Evolutionary conservation across 805 yeast species (phyloP).

Genomic region (Schwanniomyces yamadae): DNA sequence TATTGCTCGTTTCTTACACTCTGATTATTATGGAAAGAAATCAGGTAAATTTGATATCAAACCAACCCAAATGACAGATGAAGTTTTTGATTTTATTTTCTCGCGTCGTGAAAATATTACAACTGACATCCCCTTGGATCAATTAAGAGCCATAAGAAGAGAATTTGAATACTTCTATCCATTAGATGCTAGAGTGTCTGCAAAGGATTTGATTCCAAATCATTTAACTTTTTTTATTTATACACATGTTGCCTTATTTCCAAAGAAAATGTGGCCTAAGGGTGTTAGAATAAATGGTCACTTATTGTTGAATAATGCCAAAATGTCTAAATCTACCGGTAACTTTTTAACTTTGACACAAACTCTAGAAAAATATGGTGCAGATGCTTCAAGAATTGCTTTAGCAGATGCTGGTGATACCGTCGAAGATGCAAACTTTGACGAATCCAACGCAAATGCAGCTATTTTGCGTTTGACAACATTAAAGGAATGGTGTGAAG

Average conservation of each 20-base stretch:
- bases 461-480: slow-evolving; percentile 92
- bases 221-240: slow-evolving; percentile 95
- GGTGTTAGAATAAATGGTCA: slow-evolving; percentile 97
- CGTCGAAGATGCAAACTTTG: slow-evolving; percentile 96
- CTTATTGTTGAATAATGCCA: slow-evolving; percentile 89
- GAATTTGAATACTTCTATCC: slow-evolving; percentile 98
- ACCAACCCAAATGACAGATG: slow-evolving; percentile 87
- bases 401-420: slow-evolving; percentile 98
- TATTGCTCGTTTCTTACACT: slow-evolving; percentile 79
- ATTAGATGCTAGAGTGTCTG: slow-evolving; percentile 86
- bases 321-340: slow-evolving; percentile 98
- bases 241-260: slow-evolving; percentile 90
- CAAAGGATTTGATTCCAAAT: slow-evolving; percentile 96
- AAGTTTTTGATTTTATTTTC: slow-evolving; percentile 89
- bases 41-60: slow-evolving; percentile 71
- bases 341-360: slow-evolving; percentile 90
- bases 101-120: slow-evolving; percentile 60
- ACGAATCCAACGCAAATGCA: slow-evolving; percentile 94
- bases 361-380: slow-evolving; percentile 85
- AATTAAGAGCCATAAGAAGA: slow-evolving; percentile 74
- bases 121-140: slow-evolving; percentile 60
- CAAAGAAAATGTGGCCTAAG: slow-evolving; percentile 85
- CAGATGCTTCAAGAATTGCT: slow-evolving; percentile 96
- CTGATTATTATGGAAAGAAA: slow-evolving; percentile 78
- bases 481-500: slow-evolving; percentile 95